Evolutionary conservation across 108 stramenopile species (phyloP).

Genomic region (Cyclotella cryptica): DNA sequence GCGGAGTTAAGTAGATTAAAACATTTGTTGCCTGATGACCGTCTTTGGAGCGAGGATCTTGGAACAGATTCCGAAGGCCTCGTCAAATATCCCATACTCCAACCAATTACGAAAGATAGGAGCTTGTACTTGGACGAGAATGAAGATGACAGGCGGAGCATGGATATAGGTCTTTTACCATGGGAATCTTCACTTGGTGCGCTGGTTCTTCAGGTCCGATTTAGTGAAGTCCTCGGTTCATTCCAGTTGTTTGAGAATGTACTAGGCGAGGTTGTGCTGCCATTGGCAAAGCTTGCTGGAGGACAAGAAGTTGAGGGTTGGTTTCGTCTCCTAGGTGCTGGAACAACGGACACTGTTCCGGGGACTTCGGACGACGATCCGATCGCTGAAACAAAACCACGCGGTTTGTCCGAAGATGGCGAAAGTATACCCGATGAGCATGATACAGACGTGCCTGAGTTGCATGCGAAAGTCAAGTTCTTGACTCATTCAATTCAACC

Average conservation of each 20-base stretch:
- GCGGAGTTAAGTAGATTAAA: slow-evolving; percentile 62
- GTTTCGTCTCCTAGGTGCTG: slow-evolving; percentile 72
- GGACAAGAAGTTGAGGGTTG: slow-evolving; percentile 71
- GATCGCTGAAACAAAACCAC: slow-evolving; percentile 47
- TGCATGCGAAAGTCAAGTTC: slow-evolving; percentile 53
- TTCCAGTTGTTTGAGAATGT: slow-evolving; percentile 71
- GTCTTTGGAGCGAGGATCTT: slow-evolving; percentile 31
- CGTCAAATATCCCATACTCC: slow-evolving; percentile 69
- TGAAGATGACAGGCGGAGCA: background rate
- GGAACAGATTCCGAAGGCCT: background rate
- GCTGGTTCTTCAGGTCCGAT: slow-evolving; percentile 74
- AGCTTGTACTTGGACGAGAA: slow-evolving; percentile 20
- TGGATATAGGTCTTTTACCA: slow-evolving; percentile 45
- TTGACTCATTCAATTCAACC: slow-evolving; percentile 3
- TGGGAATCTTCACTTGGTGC: slow-evolving; percentile 76
- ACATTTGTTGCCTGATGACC: slow-evolving; percentile 63
- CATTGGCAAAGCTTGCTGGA: slow-evolving; percentile 65
- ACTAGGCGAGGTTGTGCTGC: slow-evolving; percentile 79
- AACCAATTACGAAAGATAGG: slow-evolving; percentile 49
- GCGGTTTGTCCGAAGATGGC: slow-evolving; percentile 45
- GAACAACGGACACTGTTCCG: slow-evolving; percentile 56
- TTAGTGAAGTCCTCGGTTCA: slow-evolving; percentile 65
- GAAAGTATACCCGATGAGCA: slow-evolving; percentile 24
- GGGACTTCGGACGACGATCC: slow-evolving; percentile 37
- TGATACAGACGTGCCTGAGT: slow-evolving; percentile 29